phyloP scores from a whole-genome alignment of 1,139 yeast genomes.

The Hyphopichia burtonii region DNA sequence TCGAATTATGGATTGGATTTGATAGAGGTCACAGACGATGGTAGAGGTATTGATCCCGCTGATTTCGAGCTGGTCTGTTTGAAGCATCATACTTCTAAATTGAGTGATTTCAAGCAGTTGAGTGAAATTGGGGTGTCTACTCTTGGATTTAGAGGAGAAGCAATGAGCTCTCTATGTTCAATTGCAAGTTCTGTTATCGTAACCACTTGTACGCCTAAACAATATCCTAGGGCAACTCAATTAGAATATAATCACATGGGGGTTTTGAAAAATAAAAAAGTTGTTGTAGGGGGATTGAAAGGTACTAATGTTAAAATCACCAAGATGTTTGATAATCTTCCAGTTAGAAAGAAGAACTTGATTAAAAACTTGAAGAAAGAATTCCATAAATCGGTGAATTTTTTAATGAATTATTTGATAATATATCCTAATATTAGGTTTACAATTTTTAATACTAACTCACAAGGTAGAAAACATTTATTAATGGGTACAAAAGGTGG shows the following conservation, averaged over 20 bases:
- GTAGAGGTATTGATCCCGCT: conserved; percentile 60
- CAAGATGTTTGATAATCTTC: conserved; percentile 60
- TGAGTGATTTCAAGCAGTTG: conserved; percentile 57
- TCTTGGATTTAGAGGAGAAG: conserved; percentile 85
- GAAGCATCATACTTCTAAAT: conserved; percentile 81
- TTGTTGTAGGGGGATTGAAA: conserved; percentile 47
- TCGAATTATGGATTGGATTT: conserved; percentile 74
- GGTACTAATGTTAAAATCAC: conserved; percentile 61
- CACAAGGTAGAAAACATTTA: conserved; percentile 48
- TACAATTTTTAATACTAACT: conserved; percentile 52
- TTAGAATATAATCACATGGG: conserved; percentile 60
- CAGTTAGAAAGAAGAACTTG: conserved; percentile 74
- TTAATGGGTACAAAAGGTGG: conserved; percentile 54
- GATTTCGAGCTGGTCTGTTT: conserved; percentile 66
- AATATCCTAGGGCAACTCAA: conserved; percentile 57
- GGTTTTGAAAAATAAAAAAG: conserved; percentile 26
- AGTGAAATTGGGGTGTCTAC: conserved; percentile 42
- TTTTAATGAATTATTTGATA: conserved; percentile 70
- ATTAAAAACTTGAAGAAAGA: conserved; percentile 68
- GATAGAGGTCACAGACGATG: conserved; percentile 72
- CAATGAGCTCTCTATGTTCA: conserved; percentile 70
- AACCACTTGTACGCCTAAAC: conserved; percentile 50
- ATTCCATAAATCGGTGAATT: conserved; percentile 59
- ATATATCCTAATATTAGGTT: conserved; percentile 59
- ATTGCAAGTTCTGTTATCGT: conserved; percentile 51